A percentile compares a stretch with the other conserved stretches of the same genome.
Conservation (phyloP, 441 rosid species). For the Viola pubescens region DNA sequence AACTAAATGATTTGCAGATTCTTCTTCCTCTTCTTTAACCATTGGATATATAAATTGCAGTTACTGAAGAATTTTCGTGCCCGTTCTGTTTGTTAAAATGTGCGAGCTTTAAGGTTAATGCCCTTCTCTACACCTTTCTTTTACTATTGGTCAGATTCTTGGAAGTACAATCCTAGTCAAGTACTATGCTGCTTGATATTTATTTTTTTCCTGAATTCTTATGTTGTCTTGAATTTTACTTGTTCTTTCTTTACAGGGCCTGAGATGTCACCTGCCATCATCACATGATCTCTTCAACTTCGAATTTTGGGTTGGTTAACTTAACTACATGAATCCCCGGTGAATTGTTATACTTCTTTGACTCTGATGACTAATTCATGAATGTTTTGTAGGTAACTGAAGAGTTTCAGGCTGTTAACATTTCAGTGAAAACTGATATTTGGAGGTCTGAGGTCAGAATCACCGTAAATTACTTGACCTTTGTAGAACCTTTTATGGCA, state of each 20-base stretch:
- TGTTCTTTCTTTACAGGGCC: constrained; percentile 49
- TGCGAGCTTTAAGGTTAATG: constrained; percentile 83
- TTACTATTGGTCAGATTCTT: constrained; percentile 1
- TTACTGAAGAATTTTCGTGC: constrained; percentile 96
- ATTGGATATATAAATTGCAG: constrained; percentile 41
- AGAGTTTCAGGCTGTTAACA: constrained; percentile 91
- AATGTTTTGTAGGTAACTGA: constrained; percentile 58
- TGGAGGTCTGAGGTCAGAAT: constrained; percentile 77
- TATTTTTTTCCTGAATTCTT: background rate
- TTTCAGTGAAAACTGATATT: constrained; percentile 67
- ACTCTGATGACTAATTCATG: constrained; percentile 15
- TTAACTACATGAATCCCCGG: constrained; percentile 31
- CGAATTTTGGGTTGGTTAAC: constrained; percentile 99
- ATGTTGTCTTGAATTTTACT: background rate
- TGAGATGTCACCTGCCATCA: constrained; percentile 76
- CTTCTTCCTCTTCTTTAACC: background rate
- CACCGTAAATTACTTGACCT: background rate
- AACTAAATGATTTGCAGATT: too few species aligned
- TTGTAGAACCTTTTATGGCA: constrained; percentile 6
- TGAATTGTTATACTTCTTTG: constrained; percentile 11
- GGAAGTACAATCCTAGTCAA: background rate
- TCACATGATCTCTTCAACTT: constrained; percentile 90
- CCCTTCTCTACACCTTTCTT: constrained; percentile 8
- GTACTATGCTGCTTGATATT: background rate
- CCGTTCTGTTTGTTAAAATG: constrained; percentile 96